Evolutionary conservation across 768 basidiomycete species (phyloP).

Genomic region (Amanita molliuscula): DNA sequence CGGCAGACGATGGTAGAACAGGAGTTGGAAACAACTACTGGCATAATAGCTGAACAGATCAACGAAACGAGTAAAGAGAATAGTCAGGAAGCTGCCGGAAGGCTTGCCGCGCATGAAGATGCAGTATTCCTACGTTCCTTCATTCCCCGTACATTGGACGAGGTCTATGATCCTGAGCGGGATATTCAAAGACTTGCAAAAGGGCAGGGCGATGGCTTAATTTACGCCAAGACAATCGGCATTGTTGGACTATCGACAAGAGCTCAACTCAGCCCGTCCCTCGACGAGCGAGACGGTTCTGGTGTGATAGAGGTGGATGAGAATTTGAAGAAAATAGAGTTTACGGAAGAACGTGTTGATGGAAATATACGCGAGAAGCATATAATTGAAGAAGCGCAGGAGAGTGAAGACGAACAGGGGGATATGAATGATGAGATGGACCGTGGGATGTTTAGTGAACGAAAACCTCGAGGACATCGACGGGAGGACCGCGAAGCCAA

Average conservation of each 20-base stretch:
- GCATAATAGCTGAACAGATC: constrained; percentile 6
- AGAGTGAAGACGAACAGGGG: constrained; percentile 6
- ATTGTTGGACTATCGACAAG: constrained; percentile 37
- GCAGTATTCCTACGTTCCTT: constrained; percentile 83
- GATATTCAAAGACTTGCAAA: constrained; percentile 68
- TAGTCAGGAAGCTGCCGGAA: constrained; percentile 10
- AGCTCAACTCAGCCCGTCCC: background rate
- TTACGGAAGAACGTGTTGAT: background rate
- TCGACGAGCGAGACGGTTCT: background rate
- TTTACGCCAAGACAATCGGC: constrained; percentile 84
- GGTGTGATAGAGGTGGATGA: background rate
- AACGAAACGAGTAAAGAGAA: constrained; percentile 6
- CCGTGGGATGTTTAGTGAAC: constrained; percentile 32
- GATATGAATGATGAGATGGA: constrained; percentile 16
- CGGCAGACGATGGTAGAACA: background rate
- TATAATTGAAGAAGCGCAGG: background rate
- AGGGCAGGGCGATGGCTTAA: constrained; percentile 65
- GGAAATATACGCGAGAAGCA: background rate
- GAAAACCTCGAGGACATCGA: constrained; percentile 72
- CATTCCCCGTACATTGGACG: constrained; percentile 87
- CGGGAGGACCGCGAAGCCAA: constrained; percentile 89
- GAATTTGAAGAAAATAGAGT: background rate
- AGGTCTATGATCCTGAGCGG: constrained; percentile 91
- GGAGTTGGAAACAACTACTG: constrained; percentile 7
- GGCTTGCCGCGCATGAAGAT: constrained; percentile 57